A percentile compares a stretch with the other conserved stretches of the same genome.
Evolutionary conservation across 768 basidiomycete species (phyloP).

Genomic region (Podaxis mareebaensis): DNA sequence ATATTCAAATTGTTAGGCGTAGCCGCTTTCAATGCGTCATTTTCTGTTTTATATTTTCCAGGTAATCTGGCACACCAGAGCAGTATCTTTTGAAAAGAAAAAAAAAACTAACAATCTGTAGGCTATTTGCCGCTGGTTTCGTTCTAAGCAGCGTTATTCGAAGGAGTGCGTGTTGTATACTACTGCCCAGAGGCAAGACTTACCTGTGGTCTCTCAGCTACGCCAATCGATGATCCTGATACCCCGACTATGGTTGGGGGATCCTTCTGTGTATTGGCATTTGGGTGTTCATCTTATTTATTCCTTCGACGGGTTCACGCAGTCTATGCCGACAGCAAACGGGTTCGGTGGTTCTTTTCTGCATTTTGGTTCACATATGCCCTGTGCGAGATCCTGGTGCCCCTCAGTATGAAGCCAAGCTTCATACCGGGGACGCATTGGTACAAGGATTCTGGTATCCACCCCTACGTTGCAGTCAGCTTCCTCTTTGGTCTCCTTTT

Average conservation of each 20-base stretch:
- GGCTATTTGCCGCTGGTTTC: not conserved
- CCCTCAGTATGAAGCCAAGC: constrained; percentile 21
- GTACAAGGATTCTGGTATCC: constrained; percentile 27
- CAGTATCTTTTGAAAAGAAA: no score
- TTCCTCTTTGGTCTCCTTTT: constrained; percentile 25
- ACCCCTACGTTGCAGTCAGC: constrained; percentile 23
- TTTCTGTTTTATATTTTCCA: not conserved
- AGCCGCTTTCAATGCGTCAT: not conserved
- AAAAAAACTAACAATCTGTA: not conserved
- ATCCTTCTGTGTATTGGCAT: not conserved
- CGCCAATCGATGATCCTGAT: not conserved
- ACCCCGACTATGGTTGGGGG: not conserved
- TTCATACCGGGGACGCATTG: constrained; percentile 32
- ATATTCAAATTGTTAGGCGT: not conserved
- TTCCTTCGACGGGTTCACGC: constrained; percentile 34
- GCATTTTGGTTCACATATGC: constrained; percentile 30
- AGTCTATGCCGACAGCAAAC: constrained; percentile 26
- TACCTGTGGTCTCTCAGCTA: not conserved
- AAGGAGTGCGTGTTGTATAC: not conserved
- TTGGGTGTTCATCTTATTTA: constrained; percentile 23
- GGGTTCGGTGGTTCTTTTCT: constrained; percentile 25
- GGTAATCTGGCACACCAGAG: not conserved
- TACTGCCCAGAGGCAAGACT: not conserved
- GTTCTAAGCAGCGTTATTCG: not conserved
- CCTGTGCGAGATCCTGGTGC: constrained; percentile 23